These are phyloP conservation scores for Nicotiana attenuata DNA, from an alignment of 257 asterid genomes.

Conservation along the genomic window DNA sequence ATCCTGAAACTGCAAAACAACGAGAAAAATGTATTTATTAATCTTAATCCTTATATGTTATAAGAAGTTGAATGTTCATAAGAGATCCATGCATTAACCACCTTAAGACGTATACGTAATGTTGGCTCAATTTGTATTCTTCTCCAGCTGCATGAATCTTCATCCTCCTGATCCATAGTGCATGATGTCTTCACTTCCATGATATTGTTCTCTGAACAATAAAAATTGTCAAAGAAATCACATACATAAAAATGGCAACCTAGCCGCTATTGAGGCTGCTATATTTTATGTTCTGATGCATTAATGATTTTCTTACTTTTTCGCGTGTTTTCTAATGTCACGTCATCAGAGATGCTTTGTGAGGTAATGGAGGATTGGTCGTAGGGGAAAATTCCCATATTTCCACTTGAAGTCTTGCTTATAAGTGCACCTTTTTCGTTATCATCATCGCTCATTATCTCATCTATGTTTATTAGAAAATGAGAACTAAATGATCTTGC, in stretches of 20 bases:
- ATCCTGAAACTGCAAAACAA: slow-evolving; percentile 35
- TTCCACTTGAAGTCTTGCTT: slow-evolving; percentile 7
- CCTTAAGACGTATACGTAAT: slow-evolving; percentile 37
- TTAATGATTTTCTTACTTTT: slow-evolving; percentile 4
- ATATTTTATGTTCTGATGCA: not conserved
- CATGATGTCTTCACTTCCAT: not conserved
- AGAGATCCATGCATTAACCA: slow-evolving; percentile 2
- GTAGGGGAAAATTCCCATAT: slow-evolving; percentile 18
- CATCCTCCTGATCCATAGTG: slow-evolving; percentile 17
- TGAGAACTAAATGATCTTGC: slow-evolving; percentile 32
- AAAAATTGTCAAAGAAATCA: not conserved
- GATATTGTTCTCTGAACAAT: not conserved
- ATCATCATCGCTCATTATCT: slow-evolving; percentile 9
- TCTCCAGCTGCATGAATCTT: slow-evolving; percentile 20
- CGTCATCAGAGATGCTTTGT: not conserved
- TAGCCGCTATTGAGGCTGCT: not conserved
- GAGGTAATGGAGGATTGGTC: slow-evolving; percentile 18
- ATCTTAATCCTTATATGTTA: not conserved
- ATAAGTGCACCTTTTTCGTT: slow-evolving; percentile 8
- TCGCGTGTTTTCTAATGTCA: not conserved
- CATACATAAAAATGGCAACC: not conserved
- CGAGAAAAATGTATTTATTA: not conserved
- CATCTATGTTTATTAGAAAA: slow-evolving; percentile 19
- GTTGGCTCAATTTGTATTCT: slow-evolving; percentile 30
- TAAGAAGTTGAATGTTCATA: not conserved